Evolutionary conservation across 139 green algal genomes (phyloP).

Genomic region (Coelastrella sp.): DNA sequence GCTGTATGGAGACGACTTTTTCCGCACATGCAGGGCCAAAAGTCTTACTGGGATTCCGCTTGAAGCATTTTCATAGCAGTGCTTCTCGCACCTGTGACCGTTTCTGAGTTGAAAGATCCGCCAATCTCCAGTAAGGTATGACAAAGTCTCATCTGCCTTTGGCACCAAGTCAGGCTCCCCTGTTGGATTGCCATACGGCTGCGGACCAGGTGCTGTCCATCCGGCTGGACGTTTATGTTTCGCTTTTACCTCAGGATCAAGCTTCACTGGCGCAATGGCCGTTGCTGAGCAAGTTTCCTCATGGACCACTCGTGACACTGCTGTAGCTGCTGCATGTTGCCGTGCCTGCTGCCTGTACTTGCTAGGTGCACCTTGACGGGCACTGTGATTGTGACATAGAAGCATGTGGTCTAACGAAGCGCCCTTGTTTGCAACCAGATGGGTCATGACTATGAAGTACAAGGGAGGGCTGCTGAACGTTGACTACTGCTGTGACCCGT

Average conservation of each 20-base stretch:
- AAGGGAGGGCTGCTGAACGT: too few species aligned
- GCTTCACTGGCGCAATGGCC: neutral
- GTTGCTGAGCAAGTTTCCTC: neutral
- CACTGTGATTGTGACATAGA: too few species aligned
- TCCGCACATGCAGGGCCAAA: too few species aligned
- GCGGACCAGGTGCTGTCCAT: constrained; percentile 37
- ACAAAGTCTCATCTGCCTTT: neutral
- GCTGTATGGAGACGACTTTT: too few species aligned
- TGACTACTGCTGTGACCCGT: too few species aligned
- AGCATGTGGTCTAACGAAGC: too few species aligned
- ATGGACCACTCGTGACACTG: neutral
- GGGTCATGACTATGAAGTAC: too few species aligned
- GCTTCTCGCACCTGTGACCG: constrained; percentile 22
- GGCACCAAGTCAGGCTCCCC: neutral
- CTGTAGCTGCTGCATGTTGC: neutral
- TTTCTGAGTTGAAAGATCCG: constrained; percentile 46
- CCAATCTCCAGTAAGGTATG: constrained; percentile 46
- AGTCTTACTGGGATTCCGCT: too few species aligned
- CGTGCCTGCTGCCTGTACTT: constrained; percentile 13
- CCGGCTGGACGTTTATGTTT: constrained; percentile 26
- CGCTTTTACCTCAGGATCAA: constrained; percentile 18
- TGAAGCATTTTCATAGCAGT: too few species aligned
- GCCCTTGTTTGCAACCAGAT: too few species aligned
- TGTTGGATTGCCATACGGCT: neutral
- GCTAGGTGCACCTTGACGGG: too few species aligned